phyloP scores from a whole-genome alignment of 2,329 filamentous ascomycete species.

The Exophiala sideris region DNA sequence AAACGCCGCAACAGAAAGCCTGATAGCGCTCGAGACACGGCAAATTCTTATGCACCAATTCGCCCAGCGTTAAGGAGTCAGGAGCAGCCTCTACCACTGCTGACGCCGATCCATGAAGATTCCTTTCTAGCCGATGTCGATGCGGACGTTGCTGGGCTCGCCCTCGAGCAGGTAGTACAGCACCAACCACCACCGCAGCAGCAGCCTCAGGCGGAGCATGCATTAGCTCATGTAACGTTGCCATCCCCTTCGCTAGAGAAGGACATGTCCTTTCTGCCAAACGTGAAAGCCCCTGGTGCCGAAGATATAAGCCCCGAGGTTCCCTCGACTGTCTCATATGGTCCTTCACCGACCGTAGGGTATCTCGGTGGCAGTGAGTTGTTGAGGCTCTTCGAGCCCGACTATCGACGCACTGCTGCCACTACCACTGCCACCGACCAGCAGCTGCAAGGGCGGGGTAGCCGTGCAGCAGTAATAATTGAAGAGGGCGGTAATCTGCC shows the following conservation, averaged over 20 bases:
- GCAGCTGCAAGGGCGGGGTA: background rate
- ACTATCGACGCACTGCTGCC: slow-evolving; percentile 3
- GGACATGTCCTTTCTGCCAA: background rate
- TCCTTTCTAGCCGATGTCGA: background rate
- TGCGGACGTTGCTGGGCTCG: background rate
- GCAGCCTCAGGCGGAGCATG: background rate
- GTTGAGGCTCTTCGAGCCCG: slow-evolving; percentile 7
- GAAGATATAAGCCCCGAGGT: background rate
- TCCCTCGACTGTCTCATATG: background rate
- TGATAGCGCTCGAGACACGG: background rate
- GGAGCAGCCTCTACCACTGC: background rate
- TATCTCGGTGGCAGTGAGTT: slow-evolving; percentile 4
- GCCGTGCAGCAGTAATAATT: slow-evolving; percentile 30
- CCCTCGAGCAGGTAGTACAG: background rate
- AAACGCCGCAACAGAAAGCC: background rate
- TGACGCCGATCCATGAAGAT: background rate
- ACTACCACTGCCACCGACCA: background rate
- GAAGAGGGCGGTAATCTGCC: slow-evolving; percentile 36
- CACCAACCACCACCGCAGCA: background rate
- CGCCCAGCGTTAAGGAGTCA: background rate
- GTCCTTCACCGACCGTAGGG: background rate
- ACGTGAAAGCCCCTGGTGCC: background rate
- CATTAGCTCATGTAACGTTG: background rate
- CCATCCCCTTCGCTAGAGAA: background rate
- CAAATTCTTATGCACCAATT: background rate